Evolutionary conservation across 352 stramenopile species (phyloP).

Genomic region (Blastocystis sp.): DNA sequence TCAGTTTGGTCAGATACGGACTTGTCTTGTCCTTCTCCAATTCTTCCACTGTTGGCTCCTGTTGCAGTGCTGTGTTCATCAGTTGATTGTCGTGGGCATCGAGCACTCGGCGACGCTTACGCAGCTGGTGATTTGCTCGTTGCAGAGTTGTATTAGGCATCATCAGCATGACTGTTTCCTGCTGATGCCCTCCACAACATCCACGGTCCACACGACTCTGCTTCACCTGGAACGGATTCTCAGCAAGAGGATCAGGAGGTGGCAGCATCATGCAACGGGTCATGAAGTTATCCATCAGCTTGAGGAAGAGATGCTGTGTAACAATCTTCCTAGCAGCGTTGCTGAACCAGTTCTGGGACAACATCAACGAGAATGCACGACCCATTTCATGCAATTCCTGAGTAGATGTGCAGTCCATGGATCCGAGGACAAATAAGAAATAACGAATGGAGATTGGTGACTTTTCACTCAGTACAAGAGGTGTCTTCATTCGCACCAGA

Average conservation of each 20-base stretch:
- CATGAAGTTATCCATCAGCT: constrained; percentile 61
- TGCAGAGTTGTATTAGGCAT: constrained; percentile 48
- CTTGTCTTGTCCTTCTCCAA: constrained; percentile 53
- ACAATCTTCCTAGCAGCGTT: constrained; percentile 39
- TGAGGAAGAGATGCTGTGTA: constrained; percentile 21
- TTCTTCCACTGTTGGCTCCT: constrained; percentile 57
- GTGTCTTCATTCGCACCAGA: neutral
- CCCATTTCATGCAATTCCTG: constrained; percentile 55
- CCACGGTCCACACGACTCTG: neutral
- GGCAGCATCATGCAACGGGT: constrained; percentile 58
- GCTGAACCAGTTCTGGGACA: constrained; percentile 61
- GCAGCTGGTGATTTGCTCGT: constrained; percentile 39
- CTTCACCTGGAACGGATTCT: constrained; percentile 27
- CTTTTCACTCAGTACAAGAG: constrained; percentile 2
- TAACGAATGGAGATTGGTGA: neutral
- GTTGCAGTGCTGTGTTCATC: constrained; percentile 16
- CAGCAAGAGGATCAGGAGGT: constrained; percentile 28
- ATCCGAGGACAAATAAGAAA: constrained; percentile 53
- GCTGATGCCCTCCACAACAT: neutral
- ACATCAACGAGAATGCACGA: constrained; percentile 56
- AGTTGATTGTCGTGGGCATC: constrained; percentile 40
- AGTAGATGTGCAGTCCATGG: constrained; percentile 15
- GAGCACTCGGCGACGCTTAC: neutral
- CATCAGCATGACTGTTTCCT: neutral
- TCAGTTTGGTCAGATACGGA: neutral